Evolutionary conservation across 352 stramenopile genomes (phyloP).

Genomic region (Globisporangium paroecandrum): DNA sequence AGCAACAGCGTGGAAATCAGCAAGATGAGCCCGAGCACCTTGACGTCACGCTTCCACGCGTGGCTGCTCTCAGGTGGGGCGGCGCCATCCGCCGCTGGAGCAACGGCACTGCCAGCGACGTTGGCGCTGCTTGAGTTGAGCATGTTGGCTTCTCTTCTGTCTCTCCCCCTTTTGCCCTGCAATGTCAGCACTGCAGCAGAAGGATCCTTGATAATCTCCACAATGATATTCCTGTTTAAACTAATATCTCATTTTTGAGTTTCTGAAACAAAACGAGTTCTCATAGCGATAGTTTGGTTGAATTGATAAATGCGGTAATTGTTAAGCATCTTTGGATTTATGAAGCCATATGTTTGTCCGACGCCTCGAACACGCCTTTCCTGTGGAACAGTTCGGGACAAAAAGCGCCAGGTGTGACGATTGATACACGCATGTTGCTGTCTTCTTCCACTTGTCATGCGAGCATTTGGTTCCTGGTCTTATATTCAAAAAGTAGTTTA

Average conservation of each 20-base stretch:
- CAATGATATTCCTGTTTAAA: background rate
- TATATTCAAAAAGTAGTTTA: slow-evolving; percentile 8
- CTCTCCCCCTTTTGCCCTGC: background rate
- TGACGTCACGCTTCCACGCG: slow-evolving; percentile 53
- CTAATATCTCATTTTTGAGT: background rate
- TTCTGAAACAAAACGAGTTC: background rate
- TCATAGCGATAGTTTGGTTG: background rate
- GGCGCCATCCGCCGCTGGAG: background rate
- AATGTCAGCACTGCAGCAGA: background rate
- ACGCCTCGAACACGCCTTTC: background rate
- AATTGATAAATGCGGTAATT: background rate
- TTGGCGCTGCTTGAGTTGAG: slow-evolving; percentile 6
- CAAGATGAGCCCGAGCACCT: slow-evolving; percentile 44
- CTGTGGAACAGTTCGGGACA: background rate
- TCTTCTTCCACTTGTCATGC: background rate
- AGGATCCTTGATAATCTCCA: background rate
- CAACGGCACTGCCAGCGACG: background rate
- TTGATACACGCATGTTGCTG: background rate
- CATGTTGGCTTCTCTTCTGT: slow-evolving; percentile 11
- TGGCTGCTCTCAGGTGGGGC: background rate
- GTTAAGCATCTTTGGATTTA: background rate
- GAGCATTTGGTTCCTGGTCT: background rate
- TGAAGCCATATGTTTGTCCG: slow-evolving; percentile 4
- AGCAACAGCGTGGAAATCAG: slow-evolving; percentile 33
- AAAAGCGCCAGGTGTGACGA: background rate